A percentile compares a stretch with the other conserved stretches of the same genome.
These are phyloP conservation scores for Austropuccinia psidii DNA, from an alignment of 1,284 basidiomycete genomes.

Conservation along the genomic window DNA sequence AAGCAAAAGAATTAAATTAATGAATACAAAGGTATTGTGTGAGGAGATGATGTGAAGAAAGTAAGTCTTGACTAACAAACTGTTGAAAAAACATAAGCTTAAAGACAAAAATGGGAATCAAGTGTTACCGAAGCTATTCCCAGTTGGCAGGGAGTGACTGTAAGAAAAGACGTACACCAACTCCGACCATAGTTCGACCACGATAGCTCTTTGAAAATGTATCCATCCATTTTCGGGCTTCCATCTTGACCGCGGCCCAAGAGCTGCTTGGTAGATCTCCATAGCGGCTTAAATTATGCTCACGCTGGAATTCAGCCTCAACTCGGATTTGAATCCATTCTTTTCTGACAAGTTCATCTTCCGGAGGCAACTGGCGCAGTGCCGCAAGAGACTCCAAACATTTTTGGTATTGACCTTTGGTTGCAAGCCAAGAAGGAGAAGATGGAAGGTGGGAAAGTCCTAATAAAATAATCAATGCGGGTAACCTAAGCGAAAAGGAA, in stretches of 20 bases:
- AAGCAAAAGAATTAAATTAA: too few relatives aligned
- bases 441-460: constrained; percentile 37
- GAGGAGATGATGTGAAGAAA: too few relatives aligned
- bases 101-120: not conserved
- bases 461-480: constrained; percentile 38
- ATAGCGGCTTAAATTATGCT: constrained; percentile 10
- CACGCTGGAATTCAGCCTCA: constrained; percentile 33
- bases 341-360: constrained; percentile 38
- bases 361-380: constrained; percentile 25
- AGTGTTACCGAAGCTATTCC: not conserved
- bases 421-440: constrained; percentile 41
- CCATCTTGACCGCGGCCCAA: not conserved
- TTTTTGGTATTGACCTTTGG: constrained; percentile 38
- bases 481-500: constrained; percentile 17
- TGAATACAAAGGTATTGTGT: too few relatives aligned
- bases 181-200: constrained; percentile 33
- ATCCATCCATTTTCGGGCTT: constrained; percentile 35
- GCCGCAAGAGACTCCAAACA: constrained; percentile 36
- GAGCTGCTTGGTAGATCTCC: not conserved
- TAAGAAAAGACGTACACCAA: constrained; percentile 42
- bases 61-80: constrained; percentile 37
- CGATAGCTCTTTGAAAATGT: constrained; percentile 33
- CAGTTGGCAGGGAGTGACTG: not conserved
- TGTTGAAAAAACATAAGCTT: constrained; percentile 41
- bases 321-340: constrained; percentile 40